Evolutionary conservation across 2,329 filamentous ascomycete genomes (phyloP), one percentile per base, ranked within the genome.

Genomic region (Macroventuria anomochaeta): DNA sequence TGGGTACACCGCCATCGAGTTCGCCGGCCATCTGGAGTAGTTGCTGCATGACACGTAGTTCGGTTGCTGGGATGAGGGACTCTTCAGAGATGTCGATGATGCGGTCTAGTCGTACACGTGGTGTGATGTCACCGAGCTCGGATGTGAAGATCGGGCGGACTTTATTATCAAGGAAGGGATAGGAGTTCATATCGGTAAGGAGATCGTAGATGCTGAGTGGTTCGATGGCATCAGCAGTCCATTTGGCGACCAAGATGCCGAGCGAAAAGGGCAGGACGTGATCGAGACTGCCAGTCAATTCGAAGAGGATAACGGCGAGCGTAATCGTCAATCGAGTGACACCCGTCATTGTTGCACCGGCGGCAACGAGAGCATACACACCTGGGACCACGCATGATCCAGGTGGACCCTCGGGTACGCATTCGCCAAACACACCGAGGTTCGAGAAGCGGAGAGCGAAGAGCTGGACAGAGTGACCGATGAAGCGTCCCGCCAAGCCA

Each of bases 81-180:
- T 92, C 96, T 52, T 82, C 83, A 0, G 90, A 90, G 49, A 97
- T 93, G 70, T 99, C 93, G 61, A 99, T 97, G 49, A 93, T 80
- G 46, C 92, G 85, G 69, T 92, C 87, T 43, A 83, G 84, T 12
- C 90, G 87, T 3, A 90, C 79, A 5, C 88, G 87, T 2, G 90
- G 86, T 0, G 93, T 88, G 50, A 99, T 95, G 58, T 96, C 93
- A 12, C 87, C 89, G 0, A 99, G 82, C 48, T 96, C 89, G 0
- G 89, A 88, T 0, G 93, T 96, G 73, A 97, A 96, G 15, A 96
- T 82, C 1, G 93, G 93, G 63, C 96, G 92, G 57, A 93, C 85
- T 74, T 97, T 97, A 77, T 96, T 96, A 76, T 96, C 92, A n/a
- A 99, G 83, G 78, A 96, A 97, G 0, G 95, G 95, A 62, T 97